A percentile compares a stretch with the other conserved stretches of the same genome.
These are phyloP conservation scores for Penicillium coffeae DNA, from an alignment of 495 filamentous ascomycete species.

Conservation along the genomic window DNA sequence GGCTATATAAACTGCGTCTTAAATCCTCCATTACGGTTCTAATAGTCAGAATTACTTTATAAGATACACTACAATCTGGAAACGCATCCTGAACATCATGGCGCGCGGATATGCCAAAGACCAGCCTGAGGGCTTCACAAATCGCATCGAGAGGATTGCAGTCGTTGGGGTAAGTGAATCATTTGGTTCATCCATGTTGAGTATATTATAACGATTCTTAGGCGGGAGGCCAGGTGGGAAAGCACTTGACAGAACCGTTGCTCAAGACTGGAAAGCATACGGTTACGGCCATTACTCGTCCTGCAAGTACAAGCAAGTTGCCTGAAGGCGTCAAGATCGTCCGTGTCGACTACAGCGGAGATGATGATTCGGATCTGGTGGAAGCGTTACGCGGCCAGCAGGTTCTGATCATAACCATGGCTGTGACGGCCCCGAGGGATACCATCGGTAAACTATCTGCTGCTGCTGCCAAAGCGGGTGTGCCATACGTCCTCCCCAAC, in stretches of 20 bases:
- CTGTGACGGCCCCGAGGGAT: slow-evolving; percentile 30
- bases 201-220: neutral
- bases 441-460: slow-evolving; percentile 47
- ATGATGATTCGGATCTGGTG: slow-evolving; percentile 27
- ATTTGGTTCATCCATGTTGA: neutral
- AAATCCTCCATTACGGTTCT: no score
- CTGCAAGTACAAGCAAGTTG: neutral
- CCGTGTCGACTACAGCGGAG: slow-evolving; percentile 46
- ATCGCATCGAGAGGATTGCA: slow-evolving; percentile 2
- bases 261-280: no score
- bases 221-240: slow-evolving; percentile 2
- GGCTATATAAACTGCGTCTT: no score
- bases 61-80: no score
- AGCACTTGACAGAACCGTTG: neutral
- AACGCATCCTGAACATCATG: no score
- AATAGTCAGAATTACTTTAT: no score
- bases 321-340: slow-evolving; percentile 35
- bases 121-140: slow-evolving; percentile 6
- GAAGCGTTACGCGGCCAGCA: slow-evolving; percentile 49
- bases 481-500: slow-evolving; percentile 61
- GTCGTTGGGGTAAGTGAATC: slow-evolving; percentile 2
- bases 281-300: neutral
- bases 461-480: slow-evolving; percentile 58
- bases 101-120: neutral
- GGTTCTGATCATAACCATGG: slow-evolving; percentile 58